These are phyloP conservation scores for Nasturtium officinale DNA, from an alignment of 345 rosid genomes.

Conservation along the genomic window DNA sequence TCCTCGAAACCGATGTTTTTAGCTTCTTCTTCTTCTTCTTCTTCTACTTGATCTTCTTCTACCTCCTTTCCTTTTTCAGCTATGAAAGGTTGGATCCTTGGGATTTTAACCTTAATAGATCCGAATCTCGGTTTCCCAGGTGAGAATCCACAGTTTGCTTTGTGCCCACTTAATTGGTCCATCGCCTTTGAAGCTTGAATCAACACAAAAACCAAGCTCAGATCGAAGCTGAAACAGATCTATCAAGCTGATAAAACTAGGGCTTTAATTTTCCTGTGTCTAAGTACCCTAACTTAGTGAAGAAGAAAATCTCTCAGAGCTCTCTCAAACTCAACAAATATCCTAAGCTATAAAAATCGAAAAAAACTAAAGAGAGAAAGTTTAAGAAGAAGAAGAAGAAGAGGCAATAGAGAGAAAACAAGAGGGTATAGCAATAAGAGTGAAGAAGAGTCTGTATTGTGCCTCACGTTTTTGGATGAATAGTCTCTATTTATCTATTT, in stretches of 20 bases:
- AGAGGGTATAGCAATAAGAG: slow-evolving; percentile 23
- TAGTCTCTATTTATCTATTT: slow-evolving; percentile 23
- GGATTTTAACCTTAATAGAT: slow-evolving; percentile 31
- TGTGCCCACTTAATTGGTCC: slow-evolving; percentile 15
- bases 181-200: slow-evolving; percentile 25
- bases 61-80: slow-evolving; percentile 18
- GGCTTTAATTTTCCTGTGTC: neutral
- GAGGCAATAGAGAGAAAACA: slow-evolving; percentile 32
- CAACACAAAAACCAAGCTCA: slow-evolving; percentile 19
- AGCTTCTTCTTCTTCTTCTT: slow-evolving; percentile 28
- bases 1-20: neutral
- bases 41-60: slow-evolving; percentile 18
- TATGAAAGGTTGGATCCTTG: slow-evolving; percentile 18
- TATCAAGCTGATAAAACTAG: slow-evolving; percentile 27
- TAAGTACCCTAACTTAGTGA: slow-evolving; percentile 26
- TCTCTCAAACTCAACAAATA: slow-evolving; percentile 22
- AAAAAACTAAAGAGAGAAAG: slow-evolving; percentile 7
- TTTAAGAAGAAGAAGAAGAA: slow-evolving; percentile 2
- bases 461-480: slow-evolving; percentile 45
- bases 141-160: slow-evolving; percentile 32
- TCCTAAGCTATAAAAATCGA: slow-evolving; percentile 12
- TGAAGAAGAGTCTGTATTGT: slow-evolving; percentile 45
- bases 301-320: slow-evolving; percentile 13
- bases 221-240: slow-evolving; percentile 33
- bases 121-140: slow-evolving; percentile 25